These are phyloP conservation scores for Cryphonectria parasitica DNA, from an alignment of 2,329 filamentous ascomycete genomes.

Conservation along the genomic window DNA sequence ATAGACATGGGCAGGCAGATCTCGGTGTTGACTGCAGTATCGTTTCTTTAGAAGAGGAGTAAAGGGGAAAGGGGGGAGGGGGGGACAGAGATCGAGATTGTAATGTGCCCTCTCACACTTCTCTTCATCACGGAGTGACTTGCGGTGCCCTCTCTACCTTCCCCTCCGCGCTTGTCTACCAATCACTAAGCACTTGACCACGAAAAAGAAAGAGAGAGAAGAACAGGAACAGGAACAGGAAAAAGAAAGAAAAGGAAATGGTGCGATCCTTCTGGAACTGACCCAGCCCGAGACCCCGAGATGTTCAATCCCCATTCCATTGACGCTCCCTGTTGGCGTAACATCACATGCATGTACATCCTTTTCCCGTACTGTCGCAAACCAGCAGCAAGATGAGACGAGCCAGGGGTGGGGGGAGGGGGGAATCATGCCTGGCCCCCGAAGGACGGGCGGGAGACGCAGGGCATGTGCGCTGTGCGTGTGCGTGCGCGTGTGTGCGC, in stretches of 20 bases:
- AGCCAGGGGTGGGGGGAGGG: background rate
- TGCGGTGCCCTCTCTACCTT: background rate
- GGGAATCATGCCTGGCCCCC: background rate
- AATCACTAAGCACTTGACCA: no score
- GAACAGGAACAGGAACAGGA: no score
- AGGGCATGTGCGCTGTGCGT: background rate
- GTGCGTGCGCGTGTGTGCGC: background rate
- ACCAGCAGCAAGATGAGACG: slow-evolving; percentile 5
- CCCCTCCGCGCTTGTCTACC: background rate
- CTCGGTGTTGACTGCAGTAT: no score
- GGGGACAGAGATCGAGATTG: background rate
- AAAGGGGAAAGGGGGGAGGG: no score
- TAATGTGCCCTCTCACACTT: background rate
- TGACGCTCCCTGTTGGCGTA: background rate
- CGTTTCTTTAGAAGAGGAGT: no score
- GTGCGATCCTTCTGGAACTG: background rate
- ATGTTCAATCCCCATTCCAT: background rate
- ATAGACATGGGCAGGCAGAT: background rate
- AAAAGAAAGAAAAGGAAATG: background rate
- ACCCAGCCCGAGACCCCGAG: background rate
- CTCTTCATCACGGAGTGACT: background rate
- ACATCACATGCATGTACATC: slow-evolving; percentile 8
- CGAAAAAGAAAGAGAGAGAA: background rate
- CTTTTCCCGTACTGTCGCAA: background rate
- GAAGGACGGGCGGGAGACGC: background rate